Evolutionary conservation across 2,329 filamentous ascomycete species (phyloP).

Genomic region (Acephala macrosclerotiorum): DNA sequence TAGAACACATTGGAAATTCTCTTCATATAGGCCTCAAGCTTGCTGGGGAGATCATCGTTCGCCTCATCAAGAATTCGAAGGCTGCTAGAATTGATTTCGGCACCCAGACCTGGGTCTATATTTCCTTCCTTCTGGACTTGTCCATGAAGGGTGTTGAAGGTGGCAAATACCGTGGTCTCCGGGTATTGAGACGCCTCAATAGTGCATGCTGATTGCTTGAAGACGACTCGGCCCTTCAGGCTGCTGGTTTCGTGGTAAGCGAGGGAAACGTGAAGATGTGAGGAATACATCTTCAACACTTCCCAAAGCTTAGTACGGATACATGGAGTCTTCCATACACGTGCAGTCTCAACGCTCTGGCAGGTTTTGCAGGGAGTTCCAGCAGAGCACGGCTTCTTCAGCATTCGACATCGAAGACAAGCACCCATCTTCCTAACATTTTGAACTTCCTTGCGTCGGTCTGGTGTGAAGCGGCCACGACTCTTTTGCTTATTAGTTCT

Average conservation of each 20-base stretch:
- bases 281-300: slow-evolving; percentile 68
- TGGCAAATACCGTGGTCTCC: slow-evolving; percentile 47
- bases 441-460: slow-evolving; percentile 69
- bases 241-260: slow-evolving; percentile 65
- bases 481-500: slow-evolving; percentile 50
- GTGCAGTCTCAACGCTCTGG: slow-evolving; percentile 66
- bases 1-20: slow-evolving; percentile 64
- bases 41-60: slow-evolving; percentile 64
- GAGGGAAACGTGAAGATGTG: slow-evolving; percentile 68
- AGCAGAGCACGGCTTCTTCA: slow-evolving; percentile 71
- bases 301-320: slow-evolving; percentile 68
- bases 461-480: slow-evolving; percentile 63
- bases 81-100: slow-evolving; percentile 42
- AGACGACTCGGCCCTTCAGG: slow-evolving; percentile 57
- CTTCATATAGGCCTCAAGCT: slow-evolving; percentile 67
- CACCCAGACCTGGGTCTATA: slow-evolving; percentile 44
- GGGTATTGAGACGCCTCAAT: slow-evolving; percentile 68
- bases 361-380: slow-evolving; percentile 70
- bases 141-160: slow-evolving; percentile 41
- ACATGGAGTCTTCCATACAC: slow-evolving; percentile 71
- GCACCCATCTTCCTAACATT: slow-evolving; percentile 70
- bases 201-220: slow-evolving; percentile 52
- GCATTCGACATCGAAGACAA: slow-evolving; percentile 70
- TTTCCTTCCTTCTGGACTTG: slow-evolving; percentile 42
- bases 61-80: slow-evolving; percentile 66